phyloP scores from a whole-genome alignment of 1,284 basidiomycete genomes.

The Malassezia pachydermatis region DNA sequence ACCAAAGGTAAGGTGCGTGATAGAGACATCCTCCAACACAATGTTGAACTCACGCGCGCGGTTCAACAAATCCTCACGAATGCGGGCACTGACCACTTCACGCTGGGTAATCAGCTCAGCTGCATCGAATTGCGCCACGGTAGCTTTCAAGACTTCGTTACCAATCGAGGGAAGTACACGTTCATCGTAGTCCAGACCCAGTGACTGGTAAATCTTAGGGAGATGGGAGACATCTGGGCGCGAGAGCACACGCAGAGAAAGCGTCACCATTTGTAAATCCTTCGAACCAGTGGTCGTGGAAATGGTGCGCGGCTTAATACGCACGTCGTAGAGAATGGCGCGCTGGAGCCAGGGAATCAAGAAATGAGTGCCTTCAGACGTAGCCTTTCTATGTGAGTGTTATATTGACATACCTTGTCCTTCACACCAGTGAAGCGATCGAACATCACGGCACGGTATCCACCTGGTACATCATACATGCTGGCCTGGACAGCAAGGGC shows the following conservation, averaged over 20 bases:
- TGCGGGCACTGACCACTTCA: conserved; percentile 72
- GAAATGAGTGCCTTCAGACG: conserved; percentile 84
- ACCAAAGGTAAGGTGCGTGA: conserved; percentile 57
- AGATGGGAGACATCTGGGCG: conserved; percentile 81
- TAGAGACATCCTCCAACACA: conserved; percentile 90
- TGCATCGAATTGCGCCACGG: conserved; percentile 96
- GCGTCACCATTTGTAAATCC: conserved; percentile 83
- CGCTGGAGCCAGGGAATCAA: conserved; percentile 79
- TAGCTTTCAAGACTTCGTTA: conserved; percentile 89
- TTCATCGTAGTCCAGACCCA: conserved; percentile 95
- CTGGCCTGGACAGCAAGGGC: conserved; percentile 47
- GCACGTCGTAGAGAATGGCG: conserved; percentile 92
- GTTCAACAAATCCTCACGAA: conserved; percentile 81
- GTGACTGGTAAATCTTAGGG: conserved; percentile 82
- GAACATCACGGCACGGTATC: conserved; percentile 93
- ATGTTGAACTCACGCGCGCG: conserved; percentile 95
- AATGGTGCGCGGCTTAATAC: conserved; percentile 95
- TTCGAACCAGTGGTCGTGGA: conserved; percentile 92
- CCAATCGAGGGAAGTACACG: conserved; percentile 66
- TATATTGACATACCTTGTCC: conserved; percentile 15
- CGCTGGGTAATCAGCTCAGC: conserved; percentile 74
- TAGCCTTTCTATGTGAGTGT: conserved; percentile 16
- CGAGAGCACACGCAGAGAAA: conserved; percentile 90
- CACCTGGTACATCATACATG: conserved; percentile 51
- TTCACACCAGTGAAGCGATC: conserved; percentile 86